phyloP scores from a whole-genome alignment of 2,329 filamentous ascomycete genomes.

The Diaporthe citriasiana region DNA sequence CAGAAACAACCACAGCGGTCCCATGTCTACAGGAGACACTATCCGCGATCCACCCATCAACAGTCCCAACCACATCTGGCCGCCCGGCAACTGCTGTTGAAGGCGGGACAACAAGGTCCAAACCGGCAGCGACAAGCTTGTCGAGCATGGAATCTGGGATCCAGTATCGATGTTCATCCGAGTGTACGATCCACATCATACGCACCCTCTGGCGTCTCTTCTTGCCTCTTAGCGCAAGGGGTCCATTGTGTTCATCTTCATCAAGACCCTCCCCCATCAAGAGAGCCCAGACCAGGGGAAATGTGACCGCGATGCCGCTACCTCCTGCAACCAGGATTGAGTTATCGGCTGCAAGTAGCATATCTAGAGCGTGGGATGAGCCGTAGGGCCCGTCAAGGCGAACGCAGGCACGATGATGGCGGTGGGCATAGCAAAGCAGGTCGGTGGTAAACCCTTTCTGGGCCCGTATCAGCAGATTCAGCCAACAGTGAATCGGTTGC shows the following conservation, averaged over 20 bases:
- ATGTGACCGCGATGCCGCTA: conserved; percentile 75
- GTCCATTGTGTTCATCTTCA: background rate
- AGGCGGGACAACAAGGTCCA: conserved; percentile 66
- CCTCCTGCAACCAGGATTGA: conserved; percentile 73
- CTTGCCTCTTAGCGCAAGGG: background rate
- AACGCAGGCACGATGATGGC: conserved; percentile 58
- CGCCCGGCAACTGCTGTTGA: conserved; percentile 67
- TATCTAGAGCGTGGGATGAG: conserved; percentile 66
- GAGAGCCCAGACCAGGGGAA: conserved; percentile 71
- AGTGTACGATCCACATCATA: conserved; percentile 72
- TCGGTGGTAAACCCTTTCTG: conserved; percentile 71
- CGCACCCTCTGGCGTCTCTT: conserved; percentile 55
- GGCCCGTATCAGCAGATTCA: conserved; percentile 72
- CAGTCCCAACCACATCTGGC: conserved; percentile 63
- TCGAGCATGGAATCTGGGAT: conserved; percentile 62
- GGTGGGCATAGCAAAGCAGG: conserved; percentile 65
- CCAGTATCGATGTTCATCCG: conserved; percentile 67
- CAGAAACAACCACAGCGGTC: conserved; percentile 70
- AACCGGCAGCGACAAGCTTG: conserved; percentile 63
- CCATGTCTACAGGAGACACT: conserved; percentile 46
- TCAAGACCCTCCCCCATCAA: conserved; percentile 46
- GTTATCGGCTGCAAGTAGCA: conserved; percentile 63
- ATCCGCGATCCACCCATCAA: conserved; percentile 54
- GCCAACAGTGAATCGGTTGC: conserved; percentile 58
- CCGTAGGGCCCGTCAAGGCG: conserved; percentile 77